These are phyloP conservation scores for Selenicereus undatus DNA, from an alignment of 148 eudicot genomes.

Conservation along the genomic window DNA sequence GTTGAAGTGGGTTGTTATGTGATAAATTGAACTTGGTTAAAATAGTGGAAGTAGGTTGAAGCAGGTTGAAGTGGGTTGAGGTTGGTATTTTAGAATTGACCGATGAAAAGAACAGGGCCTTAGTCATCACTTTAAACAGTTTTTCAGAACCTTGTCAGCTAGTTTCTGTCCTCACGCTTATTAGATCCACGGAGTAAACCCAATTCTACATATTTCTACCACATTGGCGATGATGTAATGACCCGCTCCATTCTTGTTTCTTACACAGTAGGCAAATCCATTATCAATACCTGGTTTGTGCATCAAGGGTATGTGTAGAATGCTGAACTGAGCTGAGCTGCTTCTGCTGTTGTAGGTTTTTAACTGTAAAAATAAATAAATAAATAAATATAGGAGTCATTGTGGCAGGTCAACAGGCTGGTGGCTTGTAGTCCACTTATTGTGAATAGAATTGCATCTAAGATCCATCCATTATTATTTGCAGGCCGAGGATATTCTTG, in stretches of 20 bases:
- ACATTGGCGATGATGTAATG: neutral
- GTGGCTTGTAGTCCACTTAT: neutral
- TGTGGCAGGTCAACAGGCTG: neutral
- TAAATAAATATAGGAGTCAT: neutral
- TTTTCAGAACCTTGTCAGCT: neutral
- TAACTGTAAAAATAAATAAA: too few relatives aligned
- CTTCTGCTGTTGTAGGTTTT: neutral
- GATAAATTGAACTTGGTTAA: too few relatives aligned
- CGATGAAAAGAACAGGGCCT: too few relatives aligned
- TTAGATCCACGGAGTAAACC: neutral
- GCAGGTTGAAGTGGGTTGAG: too few relatives aligned
- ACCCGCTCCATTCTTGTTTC: neutral
- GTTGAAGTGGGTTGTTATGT: too few relatives aligned
- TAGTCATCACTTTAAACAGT: neutral
- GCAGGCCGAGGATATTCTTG: constrained; percentile 77
- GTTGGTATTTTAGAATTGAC: too few relatives aligned
- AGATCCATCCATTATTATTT: constrained; percentile 2
- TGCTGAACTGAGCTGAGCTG: neutral
- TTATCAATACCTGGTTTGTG: neutral
- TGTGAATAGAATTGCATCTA: constrained; percentile 2
- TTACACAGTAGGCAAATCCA: neutral
- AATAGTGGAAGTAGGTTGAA: too few relatives aligned
- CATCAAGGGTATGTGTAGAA: neutral
- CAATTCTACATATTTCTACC: neutral
- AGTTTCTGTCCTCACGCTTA: neutral